A percentile compares a stretch with the other conserved stretches of the same genome.
Evolutionary conservation across 148 eudicot species (phyloP).

Genomic region (Cornus florida): DNA sequence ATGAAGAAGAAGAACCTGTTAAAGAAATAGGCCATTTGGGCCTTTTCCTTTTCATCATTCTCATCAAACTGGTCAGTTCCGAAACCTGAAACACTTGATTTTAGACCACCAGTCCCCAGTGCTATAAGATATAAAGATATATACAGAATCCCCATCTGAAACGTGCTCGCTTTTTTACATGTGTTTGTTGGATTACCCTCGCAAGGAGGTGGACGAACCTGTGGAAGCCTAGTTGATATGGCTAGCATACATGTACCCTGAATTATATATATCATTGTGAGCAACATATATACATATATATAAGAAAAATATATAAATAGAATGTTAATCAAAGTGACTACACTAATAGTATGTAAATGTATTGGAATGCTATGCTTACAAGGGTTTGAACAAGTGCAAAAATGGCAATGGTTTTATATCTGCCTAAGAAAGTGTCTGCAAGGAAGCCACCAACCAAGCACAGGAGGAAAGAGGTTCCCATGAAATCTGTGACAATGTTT

Average conservation of each 20-base stretch:
- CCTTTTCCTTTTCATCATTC: constrained; percentile 61
- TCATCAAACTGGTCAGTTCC: constrained; percentile 74
- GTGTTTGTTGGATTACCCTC: not conserved
- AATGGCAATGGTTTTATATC: constrained; percentile 75
- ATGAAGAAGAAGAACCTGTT: constrained; percentile 93
- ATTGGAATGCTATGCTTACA: constrained; percentile 30
- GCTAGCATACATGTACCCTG: constrained; percentile 39
- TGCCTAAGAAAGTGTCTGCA: constrained; percentile 83
- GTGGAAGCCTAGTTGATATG: constrained; percentile 24
- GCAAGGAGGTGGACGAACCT: constrained; percentile 34
- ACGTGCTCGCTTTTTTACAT: not conserved
- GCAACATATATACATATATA: not conserved
- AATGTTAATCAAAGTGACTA: not conserved
- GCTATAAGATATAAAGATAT: constrained; percentile 54
- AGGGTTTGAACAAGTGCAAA: constrained; percentile 58
- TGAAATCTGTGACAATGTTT: constrained; percentile 78
- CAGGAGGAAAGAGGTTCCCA: constrained; percentile 87
- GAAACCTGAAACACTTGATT: constrained; percentile 78
- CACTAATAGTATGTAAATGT: not conserved
- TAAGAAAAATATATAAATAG: too few species aligned
- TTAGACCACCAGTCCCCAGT: constrained; percentile 67
- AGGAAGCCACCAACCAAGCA: constrained; percentile 85
- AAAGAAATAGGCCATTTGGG: constrained; percentile 88
- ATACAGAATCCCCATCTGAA: constrained; percentile 67
- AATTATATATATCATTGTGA: not conserved